Base-by-base conservation (phyloP, 1,284 basidiomycete species). In the Singerocomus inundabilis region DNA sequence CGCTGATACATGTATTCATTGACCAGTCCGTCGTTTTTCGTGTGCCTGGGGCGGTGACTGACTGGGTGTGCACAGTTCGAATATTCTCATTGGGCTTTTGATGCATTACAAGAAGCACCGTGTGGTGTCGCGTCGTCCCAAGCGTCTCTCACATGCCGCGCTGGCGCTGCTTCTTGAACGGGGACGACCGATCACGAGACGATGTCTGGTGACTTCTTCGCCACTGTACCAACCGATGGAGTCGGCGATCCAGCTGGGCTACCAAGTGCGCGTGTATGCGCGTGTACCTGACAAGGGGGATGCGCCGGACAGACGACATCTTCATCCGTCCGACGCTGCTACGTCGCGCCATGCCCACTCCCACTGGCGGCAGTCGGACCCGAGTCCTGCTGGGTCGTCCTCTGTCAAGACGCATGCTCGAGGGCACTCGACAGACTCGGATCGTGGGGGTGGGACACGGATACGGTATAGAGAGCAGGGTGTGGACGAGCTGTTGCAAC, bases 221-320 rank as follows among this genome's bases (percentile, higher is more conserved):
- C 91, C 91, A 1, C 70, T 93, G 31, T 87, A 89, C 67, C 88
- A 91, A 61, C 84, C 90, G 26, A 83, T 93, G 74, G 84, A 88
- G 25, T 72, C 77, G 8, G 85, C 90, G 26, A 79, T 85, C 57
- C 75, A 80, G 45, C 72, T 93, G 32, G 91, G 88, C 3, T 94
- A 91, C 61, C 87, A 91, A 59, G 83, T 91, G 5, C 80, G 83
- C 45, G 77, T 93, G 10, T 85, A 85, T 57, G 81, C 85, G 45
- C 78, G 91, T 13, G 91, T 94, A 26, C 88, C 86, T 10, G 84
- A 91, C 61, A 75, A 75, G 2, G 81, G 82, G 29, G 79, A 81
- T 52, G 82, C 79, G 18, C 74, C 80, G 53, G 84, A 86, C 62
- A 68, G 72, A 18, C 60, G 60, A 46, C 55, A 57, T 16, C 29